Evolutionary conservation across 345 rosid genomes (phyloP), one percentile per base, ranked within the genome.

Genomic region (Hibiscus mutabilis): DNA sequence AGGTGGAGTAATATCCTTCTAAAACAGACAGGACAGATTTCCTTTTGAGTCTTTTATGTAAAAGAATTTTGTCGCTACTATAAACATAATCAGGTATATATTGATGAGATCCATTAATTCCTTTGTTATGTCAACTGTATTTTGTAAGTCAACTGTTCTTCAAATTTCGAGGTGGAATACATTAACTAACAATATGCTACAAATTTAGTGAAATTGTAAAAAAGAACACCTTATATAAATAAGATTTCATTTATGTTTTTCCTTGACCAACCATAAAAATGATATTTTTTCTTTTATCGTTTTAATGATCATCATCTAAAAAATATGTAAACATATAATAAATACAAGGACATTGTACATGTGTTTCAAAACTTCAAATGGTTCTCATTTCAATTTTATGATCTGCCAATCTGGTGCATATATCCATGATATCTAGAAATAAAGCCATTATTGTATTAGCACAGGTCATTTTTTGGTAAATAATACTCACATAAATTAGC

Each of bases 21-120:
- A 42, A 40, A 64, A 42, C 52, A 21, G 52, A 64, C 44, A 40
- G 18, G 15, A 33, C 25, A 33, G 6, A 10, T 35, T 62, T 64
- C 19, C 69, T 44, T 65, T 13, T 14, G 12, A 44, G 69, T 64
- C 35, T 63, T 63, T 37, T 22, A 63, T 42, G 69, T 65, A 22
- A 13, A 22, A 65, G 31, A 21, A 13, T 13, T 13, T 65, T 65
- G 6, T 22, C 53, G 33, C 42, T 22, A 13, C 31, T 14, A 21
- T 64, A 37, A 42, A 13, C 53, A 14, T 42, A 18, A 42, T 63
- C 14, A 5, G 21, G 19, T 37, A 11, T 35, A 19, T 63, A 37
- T 37, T 12, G n/a, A n/a, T n/a, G 24, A 9, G 66, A 11, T 8
- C 47, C 24, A n/a, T 61, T 61, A 61, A 18, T 35, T 61, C 14